Evolutionary conservation across 352 stramenopile species (phyloP).

Genomic region (Globisporangium iwayamae): DNA sequence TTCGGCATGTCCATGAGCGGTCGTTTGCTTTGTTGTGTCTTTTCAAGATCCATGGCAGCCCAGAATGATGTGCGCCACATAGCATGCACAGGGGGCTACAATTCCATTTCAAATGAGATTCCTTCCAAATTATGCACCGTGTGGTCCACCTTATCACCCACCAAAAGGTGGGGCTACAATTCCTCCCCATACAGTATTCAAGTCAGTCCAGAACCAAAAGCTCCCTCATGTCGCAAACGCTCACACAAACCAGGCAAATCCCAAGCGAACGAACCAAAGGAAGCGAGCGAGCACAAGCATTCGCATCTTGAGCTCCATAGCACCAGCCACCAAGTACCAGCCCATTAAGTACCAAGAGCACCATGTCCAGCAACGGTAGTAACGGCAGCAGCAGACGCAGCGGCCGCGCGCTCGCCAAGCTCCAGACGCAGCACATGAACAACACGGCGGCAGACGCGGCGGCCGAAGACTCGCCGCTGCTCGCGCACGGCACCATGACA

Average conservation of each 20-base stretch:
- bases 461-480: constrained; percentile 45
- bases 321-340: not conserved
- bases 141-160: not conserved
- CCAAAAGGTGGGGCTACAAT: not conserved
- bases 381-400: constrained; percentile 4
- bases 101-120: too few species aligned
- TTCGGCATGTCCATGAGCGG: not conserved
- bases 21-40: constrained; percentile 1
- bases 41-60: constrained; percentile 3
- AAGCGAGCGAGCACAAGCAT: not conserved
- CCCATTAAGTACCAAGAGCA: not conserved
- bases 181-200: not conserved
- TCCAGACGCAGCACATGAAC: constrained; percentile 23
- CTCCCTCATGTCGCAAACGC: not conserved
- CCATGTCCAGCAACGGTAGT: constrained; percentile 7
- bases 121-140: not conserved
- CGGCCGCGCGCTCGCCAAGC: constrained; percentile 12
- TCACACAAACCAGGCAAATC: not conserved
- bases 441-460: constrained; percentile 2
- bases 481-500: constrained; percentile 39
- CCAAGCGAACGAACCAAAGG: not conserved
- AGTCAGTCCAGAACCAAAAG: constrained; percentile 1
- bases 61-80: not conserved
- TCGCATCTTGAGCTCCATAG: not conserved
- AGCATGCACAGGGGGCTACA: too few species aligned